Evolutionary conservation across 805 yeast genomes (phyloP).

Genomic region (Schizosaccharomyces pombe): ASM294v3 CU329670.1:4655501-4656000

Average conservation of each 20-base stretch:
- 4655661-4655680: conserved; percentile 78
- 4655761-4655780: conserved; percentile 57
- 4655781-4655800: conserved; percentile 92
- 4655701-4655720: conserved; percentile 47
- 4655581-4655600: conserved; percentile 87
- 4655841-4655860: conserved; percentile 89
- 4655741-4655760: conserved; percentile 50
- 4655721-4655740: conserved; percentile 85
- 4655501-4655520: conserved; percentile 58
- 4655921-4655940: conserved; percentile 96
- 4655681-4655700: conserved; percentile 56
- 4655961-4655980: conserved; percentile 97
- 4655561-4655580: conserved; percentile 87
- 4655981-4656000: conserved; percentile 60
- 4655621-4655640: conserved; percentile 51
- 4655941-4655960: conserved; percentile 97
- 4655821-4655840: conserved; percentile 95
- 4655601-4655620: conserved; percentile 82
- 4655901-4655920: conserved; percentile 50
- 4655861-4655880: conserved; percentile 91
- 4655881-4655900: conserved; percentile 95
- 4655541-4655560: conserved; percentile 96
- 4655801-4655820: conserved; percentile 89
- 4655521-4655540: conserved; percentile 97
- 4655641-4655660: conserved; percentile 67